Percentiles rank a stretch among this genome's conserved stretches.
phyloP scores from a whole-genome alignment of 306 rosid genomes.

The Parietaria judaica region DNA sequence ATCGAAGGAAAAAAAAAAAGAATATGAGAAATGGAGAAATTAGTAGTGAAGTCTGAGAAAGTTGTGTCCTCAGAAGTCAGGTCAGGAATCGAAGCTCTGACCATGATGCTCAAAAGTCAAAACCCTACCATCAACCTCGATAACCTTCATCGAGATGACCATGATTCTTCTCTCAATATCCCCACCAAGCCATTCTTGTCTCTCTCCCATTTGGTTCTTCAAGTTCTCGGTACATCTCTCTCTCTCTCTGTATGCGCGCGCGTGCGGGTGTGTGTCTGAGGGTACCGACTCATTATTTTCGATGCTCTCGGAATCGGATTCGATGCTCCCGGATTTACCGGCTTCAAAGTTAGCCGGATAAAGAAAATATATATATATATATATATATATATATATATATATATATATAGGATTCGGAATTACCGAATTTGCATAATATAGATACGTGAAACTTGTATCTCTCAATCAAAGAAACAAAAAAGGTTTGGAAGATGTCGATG shows the following conservation, averaged over 20 bases:
- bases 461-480: no score
- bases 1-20: background rate
- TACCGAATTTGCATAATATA: no score
- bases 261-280: no score
- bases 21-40: constrained; percentile 18
- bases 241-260: constrained; percentile 8
- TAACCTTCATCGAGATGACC: background rate
- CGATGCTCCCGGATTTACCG: no score
- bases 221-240: constrained; percentile 61
- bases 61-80: constrained; percentile 41
- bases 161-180: constrained; percentile 21
- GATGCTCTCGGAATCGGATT: background rate
- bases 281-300: background rate
- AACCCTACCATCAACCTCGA: constrained; percentile 23
- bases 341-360: no score
- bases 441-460: no score
- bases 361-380: no score
- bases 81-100: constrained; percentile 61
- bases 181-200: constrained; percentile 70
- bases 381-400: no score
- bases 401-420: no score
- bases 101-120: constrained; percentile 28
- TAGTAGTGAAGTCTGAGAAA: background rate
- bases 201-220: constrained; percentile 54
- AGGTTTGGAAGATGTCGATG: no score